phyloP scores from a whole-genome alignment of 2,329 filamentous ascomycete species.

The Dothideomycetes sp. region DNA sequence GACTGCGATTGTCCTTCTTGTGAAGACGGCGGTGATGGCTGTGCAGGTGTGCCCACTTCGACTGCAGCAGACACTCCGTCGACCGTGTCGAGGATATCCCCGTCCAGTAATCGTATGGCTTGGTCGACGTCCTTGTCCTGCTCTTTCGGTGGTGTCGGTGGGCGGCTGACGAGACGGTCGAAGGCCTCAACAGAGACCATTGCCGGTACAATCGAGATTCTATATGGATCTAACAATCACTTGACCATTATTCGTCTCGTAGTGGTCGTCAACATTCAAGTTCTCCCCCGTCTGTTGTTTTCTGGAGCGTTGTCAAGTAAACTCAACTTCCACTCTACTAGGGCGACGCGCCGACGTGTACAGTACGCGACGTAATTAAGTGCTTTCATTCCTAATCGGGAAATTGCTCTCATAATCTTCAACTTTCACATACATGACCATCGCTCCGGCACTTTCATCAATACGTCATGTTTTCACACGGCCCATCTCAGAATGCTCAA shows the following conservation, averaged over 20 bases:
- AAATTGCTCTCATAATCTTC: slow-evolving; percentile 7
- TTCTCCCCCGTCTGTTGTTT: no score
- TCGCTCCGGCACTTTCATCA: neutral
- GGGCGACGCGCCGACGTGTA: slow-evolving; percentile 6
- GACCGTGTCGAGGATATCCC: slow-evolving; percentile 12
- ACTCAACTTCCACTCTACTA: neutral
- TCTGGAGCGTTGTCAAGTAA: slow-evolving; percentile 6
- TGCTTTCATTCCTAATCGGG: slow-evolving; percentile 5
- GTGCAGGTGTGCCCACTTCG: slow-evolving; percentile 15
- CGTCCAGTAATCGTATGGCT: slow-evolving; percentile 35
- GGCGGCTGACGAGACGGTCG: slow-evolving; percentile 41
- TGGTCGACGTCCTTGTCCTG: slow-evolving; percentile 29
- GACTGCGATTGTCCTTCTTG: neutral
- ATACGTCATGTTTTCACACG: neutral
- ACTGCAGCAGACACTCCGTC: neutral
- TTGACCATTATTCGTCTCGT: slow-evolving; percentile 1
- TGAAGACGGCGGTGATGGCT: slow-evolving; percentile 9
- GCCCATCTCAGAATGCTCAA: neutral
- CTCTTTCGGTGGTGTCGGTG: slow-evolving; percentile 48
- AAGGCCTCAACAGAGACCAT: slow-evolving; percentile 33
- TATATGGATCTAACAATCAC: neutral
- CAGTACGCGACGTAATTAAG: slow-evolving; percentile 4
- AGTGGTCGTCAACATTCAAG: no score
- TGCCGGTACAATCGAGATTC: slow-evolving; percentile 16
- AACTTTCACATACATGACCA: neutral